phyloP scores from a whole-genome alignment of 192 early-diverging fungal genomes.

The Kickxella alabastrina region DNA sequence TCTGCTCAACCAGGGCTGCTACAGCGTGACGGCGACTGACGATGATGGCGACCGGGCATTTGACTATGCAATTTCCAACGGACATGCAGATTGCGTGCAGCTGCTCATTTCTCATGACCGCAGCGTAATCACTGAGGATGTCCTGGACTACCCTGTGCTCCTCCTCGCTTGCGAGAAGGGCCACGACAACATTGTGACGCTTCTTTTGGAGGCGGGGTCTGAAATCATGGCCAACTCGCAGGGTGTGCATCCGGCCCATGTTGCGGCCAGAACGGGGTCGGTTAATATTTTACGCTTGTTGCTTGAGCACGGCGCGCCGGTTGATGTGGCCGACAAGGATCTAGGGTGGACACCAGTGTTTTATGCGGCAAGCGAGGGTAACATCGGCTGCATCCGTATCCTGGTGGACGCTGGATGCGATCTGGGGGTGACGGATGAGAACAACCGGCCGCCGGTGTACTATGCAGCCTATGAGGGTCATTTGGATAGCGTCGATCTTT shows the following conservation, averaged over 20 bases:
- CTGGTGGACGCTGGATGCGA: conserved; percentile 75
- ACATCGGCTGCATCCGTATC: conserved; percentile 72
- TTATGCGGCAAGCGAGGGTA: conserved; percentile 88
- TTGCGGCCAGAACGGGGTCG: conserved; percentile 83
- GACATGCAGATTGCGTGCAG: conserved; percentile 70
- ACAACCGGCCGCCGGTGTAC: conserved; percentile 75
- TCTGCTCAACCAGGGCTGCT: conserved; percentile 53
- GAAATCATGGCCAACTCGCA: conserved; percentile 71
- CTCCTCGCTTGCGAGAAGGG: conserved; percentile 92
- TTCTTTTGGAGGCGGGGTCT: conserved; percentile 74
- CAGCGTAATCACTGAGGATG: conserved; percentile 31
- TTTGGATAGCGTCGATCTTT: conserved; percentile 69
- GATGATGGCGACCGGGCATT: conserved; percentile 88
- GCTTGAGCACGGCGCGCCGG: conserved; percentile 65
- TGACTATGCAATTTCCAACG: conserved; percentile 81
- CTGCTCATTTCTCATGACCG: conserved; percentile 73
- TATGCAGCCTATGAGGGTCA: conserved; percentile 95
- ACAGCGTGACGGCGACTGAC: conserved; percentile 59
- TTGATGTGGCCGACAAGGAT: conserved; percentile 85
- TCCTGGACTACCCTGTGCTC: conserved; percentile 62
- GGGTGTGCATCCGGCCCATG: conserved; percentile 84
- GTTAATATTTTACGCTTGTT: conserved; percentile 66
- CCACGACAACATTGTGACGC: conserved; percentile 75
- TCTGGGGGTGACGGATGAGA: conserved; percentile 76
- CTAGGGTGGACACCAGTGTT: conserved; percentile 97